phyloP scores from a whole-genome alignment of 140 eudicot genomes.

The Flaveria floridana region DNA sequence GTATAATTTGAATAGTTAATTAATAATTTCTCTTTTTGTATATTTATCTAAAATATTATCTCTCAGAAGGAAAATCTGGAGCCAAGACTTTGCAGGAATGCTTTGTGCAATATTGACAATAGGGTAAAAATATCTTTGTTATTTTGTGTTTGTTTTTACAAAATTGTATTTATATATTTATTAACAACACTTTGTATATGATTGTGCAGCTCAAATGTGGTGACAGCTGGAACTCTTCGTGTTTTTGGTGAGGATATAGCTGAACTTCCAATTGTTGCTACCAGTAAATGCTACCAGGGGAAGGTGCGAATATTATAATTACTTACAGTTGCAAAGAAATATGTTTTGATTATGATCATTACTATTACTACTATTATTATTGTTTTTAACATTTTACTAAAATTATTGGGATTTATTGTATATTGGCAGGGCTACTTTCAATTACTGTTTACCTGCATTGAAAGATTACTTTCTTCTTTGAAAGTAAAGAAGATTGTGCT shows the following conservation, averaged over 20 bases:
- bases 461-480: constrained; percentile 65
- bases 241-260: constrained; percentile 76
- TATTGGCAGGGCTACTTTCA: constrained; percentile 76
- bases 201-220: constrained; percentile 71
- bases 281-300: constrained; percentile 67
- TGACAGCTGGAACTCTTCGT: constrained; percentile 77
- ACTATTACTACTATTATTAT: not conserved
- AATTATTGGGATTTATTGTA: not conserved
- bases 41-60: not conserved
- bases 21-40: not conserved
- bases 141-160: not conserved
- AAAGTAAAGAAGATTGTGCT: constrained; percentile 70
- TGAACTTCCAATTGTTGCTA: constrained; percentile 92
- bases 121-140: constrained; percentile 50
- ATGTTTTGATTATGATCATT: not conserved
- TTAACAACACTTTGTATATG: constrained; percentile 2
- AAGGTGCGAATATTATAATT: constrained; percentile 49
- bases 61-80: constrained; percentile 71
- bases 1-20: not conserved
- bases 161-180: not conserved
- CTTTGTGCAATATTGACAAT: constrained; percentile 81
- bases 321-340: constrained; percentile 3
- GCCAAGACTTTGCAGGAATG: constrained; percentile 90
- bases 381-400: not conserved
- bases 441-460: constrained; percentile 68